Conservation (phyloP, 768 basidiomycete genomes). For the Infundibulicybe gibba region DNA sequence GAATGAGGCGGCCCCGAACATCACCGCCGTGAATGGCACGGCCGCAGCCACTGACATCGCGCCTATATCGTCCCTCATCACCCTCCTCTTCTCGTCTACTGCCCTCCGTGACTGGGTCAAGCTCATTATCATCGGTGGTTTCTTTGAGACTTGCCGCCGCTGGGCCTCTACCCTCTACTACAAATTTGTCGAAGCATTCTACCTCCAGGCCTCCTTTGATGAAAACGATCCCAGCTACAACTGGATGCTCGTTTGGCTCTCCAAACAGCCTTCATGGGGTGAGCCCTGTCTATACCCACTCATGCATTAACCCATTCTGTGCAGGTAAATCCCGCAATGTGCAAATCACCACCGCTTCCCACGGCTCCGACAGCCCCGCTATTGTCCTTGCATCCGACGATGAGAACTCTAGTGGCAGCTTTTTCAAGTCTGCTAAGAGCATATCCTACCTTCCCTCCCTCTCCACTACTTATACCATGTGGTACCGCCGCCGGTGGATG, state of each 20-base stretch:
- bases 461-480: constrained; percentile 28
- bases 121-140: constrained; percentile 47
- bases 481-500: constrained; percentile 29
- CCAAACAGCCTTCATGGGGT: constrained; percentile 54
- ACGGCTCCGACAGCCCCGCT: constrained; percentile 16
- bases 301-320: background rate
- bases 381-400: constrained; percentile 24
- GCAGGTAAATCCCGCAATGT: constrained; percentile 41
- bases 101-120: constrained; percentile 50
- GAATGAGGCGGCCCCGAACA: background rate
- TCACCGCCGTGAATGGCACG: constrained; percentile 1
- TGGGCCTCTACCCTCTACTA: constrained; percentile 29
- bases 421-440: constrained; percentile 14
- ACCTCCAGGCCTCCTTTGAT: constrained; percentile 48
- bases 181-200: constrained; percentile 37
- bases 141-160: constrained; percentile 47
- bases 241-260: constrained; percentile 60
- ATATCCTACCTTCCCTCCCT: constrained; percentile 28
- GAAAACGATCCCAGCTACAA: constrained; percentile 30
- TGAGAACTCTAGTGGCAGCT: constrained; percentile 4
- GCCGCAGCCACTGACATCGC: constrained; percentile 5
- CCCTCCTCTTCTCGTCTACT: constrained; percentile 30
- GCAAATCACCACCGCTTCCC: constrained; percentile 38
- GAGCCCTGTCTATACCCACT: constrained; percentile 11
- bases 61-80: constrained; percentile 9